These are phyloP conservation scores for Termitomyces sp. DNA, from an alignment of 768 basidiomycete species.

Conservation along the genomic window DNA sequence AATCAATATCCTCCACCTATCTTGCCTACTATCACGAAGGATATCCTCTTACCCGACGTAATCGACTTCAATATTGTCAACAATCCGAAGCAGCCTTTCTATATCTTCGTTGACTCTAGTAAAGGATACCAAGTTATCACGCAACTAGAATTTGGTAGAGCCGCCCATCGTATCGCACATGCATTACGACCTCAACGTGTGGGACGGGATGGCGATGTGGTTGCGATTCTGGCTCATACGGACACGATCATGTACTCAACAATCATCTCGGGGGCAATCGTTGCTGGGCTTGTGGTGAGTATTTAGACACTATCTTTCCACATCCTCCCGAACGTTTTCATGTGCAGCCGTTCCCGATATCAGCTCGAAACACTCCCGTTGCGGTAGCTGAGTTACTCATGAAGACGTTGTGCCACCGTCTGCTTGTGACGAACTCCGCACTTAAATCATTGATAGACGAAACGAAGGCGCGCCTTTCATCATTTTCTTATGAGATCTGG, in stretches of 20 bases:
- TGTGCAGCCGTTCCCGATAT: conserved; percentile 28
- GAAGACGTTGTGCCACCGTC: conserved; percentile 25
- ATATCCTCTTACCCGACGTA: background rate
- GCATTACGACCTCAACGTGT: conserved; percentile 22
- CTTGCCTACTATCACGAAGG: background rate
- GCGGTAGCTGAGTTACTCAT: conserved; percentile 23
- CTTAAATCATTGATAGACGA: conserved; percentile 18
- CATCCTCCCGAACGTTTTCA: conserved; percentile 6
- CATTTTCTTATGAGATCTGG: conserved; percentile 6
- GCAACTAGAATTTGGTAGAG: background rate
- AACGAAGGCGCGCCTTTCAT: conserved; percentile 9
- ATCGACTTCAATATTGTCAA: background rate
- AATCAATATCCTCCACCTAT: background rate
- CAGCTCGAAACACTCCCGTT: conserved; percentile 9
- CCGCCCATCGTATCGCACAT: conserved; percentile 19
- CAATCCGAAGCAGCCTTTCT: background rate
- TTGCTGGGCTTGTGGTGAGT: conserved; percentile 26
- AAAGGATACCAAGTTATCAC: background rate
- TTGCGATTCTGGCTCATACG: conserved; percentile 25
- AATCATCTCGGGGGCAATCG: conserved; percentile 24
- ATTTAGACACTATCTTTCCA: background rate
- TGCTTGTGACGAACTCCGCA: conserved; percentile 25
- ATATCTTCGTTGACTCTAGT: background rate
- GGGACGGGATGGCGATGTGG: conserved; percentile 17
- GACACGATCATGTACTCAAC: conserved; percentile 30